phyloP scores from a whole-genome alignment of 2,329 filamentous ascomycete genomes.

The Ceratocystis albifundus region DNA sequence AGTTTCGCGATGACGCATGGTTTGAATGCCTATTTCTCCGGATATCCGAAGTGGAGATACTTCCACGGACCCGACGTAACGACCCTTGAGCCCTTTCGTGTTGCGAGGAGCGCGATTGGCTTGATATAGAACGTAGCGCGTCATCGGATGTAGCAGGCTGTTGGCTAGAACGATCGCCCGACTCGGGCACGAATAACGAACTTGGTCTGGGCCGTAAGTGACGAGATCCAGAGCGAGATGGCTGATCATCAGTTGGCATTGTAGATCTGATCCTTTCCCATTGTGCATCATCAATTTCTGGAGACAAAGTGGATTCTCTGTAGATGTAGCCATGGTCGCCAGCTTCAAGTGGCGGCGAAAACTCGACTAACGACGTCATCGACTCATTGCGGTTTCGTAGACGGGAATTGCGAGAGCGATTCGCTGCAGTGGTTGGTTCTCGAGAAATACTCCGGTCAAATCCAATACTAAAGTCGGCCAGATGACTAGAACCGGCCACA shows the following conservation, averaged over 20 bases:
- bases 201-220: too few species aligned
- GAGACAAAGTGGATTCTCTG: slow-evolving; percentile 9
- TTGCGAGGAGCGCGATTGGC: background rate
- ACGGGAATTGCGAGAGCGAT: background rate
- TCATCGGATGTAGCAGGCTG: background rate
- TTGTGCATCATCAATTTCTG: background rate
- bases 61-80: background rate
- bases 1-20: background rate
- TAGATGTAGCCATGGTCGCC: background rate
- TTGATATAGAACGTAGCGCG: background rate
- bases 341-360: background rate
- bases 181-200: background rate
- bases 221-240: too few species aligned
- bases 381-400: background rate
- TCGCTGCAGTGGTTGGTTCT: background rate
- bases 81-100: too few species aligned
- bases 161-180: background rate
- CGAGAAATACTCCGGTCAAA: background rate
- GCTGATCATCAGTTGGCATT: background rate
- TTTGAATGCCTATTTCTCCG: background rate
- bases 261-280: background rate
- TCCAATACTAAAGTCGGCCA: background rate
- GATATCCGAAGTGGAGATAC: background rate
- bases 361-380: slow-evolving; percentile 1
- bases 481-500: background rate